Evolutionary conservation across 139 green algal species (phyloP).

Genomic region (Ulvella scutata): DNA sequence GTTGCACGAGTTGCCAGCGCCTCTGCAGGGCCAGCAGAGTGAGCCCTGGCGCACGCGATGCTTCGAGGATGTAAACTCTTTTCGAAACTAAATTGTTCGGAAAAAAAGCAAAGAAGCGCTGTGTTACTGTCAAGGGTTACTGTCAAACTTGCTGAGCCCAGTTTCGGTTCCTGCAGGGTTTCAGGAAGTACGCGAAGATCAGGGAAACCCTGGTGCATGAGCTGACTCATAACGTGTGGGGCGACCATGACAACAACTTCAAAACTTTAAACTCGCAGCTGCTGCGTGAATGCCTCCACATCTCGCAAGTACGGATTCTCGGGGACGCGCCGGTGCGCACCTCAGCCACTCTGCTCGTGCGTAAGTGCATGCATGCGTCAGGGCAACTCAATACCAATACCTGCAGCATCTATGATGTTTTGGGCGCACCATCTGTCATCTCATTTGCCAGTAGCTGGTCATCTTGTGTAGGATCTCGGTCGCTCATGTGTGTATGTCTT

Average conservation of each 20-base stretch:
- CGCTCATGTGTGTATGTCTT: neutral
- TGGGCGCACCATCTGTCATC: neutral
- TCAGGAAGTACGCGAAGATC: slow-evolving; percentile 54
- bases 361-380: neutral
- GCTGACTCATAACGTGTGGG: slow-evolving; percentile 66
- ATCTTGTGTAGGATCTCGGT: neutral
- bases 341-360: neutral
- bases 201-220: slow-evolving; percentile 73
- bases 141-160: neutral
- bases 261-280: slow-evolving; percentile 54
- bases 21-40: too few species aligned
- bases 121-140: too few species aligned
- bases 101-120: too few species aligned
- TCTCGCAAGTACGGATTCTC: slow-evolving; percentile 10
- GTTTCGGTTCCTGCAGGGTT: slow-evolving; percentile 17
- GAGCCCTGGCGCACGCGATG: too few species aligned
- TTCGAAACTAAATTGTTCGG: too few species aligned
- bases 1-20: too few species aligned
- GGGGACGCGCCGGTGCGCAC: neutral
- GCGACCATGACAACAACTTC: slow-evolving; percentile 69
- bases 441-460: neutral
- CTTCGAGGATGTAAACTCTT: too few species aligned
- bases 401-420: neutral
- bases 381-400: neutral
- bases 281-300: slow-evolving; percentile 14